These are phyloP conservation scores for Neoboletus subvelutipes DNA, from an alignment of 768 basidiomycete genomes.

Conservation along the genomic window DNA sequence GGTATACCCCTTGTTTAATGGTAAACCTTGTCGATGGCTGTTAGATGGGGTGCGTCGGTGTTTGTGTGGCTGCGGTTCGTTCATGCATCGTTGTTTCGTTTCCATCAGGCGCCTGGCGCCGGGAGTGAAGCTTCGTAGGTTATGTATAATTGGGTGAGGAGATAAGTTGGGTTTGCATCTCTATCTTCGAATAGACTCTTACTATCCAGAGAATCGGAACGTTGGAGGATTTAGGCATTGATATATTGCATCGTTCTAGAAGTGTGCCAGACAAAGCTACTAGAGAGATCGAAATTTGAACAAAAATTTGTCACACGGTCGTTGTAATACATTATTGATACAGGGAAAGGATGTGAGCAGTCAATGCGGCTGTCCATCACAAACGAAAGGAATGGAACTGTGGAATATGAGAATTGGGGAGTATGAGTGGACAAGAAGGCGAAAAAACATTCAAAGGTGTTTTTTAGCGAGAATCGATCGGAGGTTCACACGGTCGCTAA, in stretches of 20 bases:
- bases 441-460: background rate
- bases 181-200: background rate
- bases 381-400: background rate
- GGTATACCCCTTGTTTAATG: background rate
- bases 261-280: background rate
- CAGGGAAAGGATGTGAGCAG: background rate
- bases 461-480: conserved; percentile 2
- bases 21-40: background rate
- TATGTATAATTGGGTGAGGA: too few species aligned
- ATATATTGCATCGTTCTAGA: background rate
- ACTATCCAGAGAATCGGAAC: background rate
- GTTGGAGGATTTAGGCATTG: background rate
- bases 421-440: background rate
- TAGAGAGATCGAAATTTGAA: background rate
- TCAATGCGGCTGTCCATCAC: background rate
- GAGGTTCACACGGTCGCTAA: conserved; percentile 13
- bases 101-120: background rate
- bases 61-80: background rate
- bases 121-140: too few species aligned
- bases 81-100: background rate
- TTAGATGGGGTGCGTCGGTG: background rate
- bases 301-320: background rate
- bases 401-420: background rate
- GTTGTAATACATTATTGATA: conserved; percentile 2
- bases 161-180: too few species aligned